Conservation (phyloP, 1,284 basidiomycete genomes). For the Wallemia ichthyophaga region DNA sequence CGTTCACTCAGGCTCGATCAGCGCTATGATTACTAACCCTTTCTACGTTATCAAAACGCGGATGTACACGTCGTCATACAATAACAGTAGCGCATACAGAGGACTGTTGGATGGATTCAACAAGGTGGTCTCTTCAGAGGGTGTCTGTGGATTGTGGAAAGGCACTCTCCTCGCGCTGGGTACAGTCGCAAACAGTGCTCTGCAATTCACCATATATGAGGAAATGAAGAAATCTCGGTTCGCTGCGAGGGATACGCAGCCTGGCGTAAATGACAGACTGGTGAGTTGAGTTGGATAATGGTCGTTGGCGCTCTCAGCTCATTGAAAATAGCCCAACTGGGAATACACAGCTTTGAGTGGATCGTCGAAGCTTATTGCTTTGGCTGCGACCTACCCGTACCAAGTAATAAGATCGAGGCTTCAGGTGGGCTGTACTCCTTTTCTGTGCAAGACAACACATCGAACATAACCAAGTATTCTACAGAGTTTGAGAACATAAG, state of each 20-base stretch:
- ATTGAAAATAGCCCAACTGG: conserved; percentile 47
- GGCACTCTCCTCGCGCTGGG: conserved; percentile 68
- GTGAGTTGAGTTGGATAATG: conserved; percentile 22
- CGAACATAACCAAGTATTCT: neutral
- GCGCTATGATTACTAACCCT: conserved; percentile 84
- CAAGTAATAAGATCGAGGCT: conserved; percentile 85
- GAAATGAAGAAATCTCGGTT: conserved; percentile 75
- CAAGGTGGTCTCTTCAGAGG: conserved; percentile 39
- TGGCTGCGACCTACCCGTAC: conserved; percentile 75
- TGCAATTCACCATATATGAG: conserved; percentile 92
- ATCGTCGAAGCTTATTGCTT: conserved; percentile 56
- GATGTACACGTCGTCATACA: conserved; percentile 58
- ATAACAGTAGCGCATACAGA: conserved; percentile 38
- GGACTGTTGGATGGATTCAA: conserved; percentile 51
- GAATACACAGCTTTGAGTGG: conserved; percentile 83
- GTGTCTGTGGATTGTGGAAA: conserved; percentile 48
- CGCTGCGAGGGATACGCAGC: conserved; percentile 34
- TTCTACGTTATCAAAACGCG: conserved; percentile 96
- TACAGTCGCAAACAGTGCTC: conserved; percentile 78
- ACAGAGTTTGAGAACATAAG: conserved; percentile 6
- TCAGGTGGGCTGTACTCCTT: conserved; percentile 26
- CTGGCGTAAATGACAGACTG: conserved; percentile 45
- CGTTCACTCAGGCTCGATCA: conserved; percentile 72
- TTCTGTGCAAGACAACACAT: neutral
- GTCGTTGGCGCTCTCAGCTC: neutral